Evolutionary conservation across 495 filamentous ascomycete species (phyloP), one percentile per base, ranked within the genome.

Genomic region (Paragyromitra xinjiangensis): DNA sequence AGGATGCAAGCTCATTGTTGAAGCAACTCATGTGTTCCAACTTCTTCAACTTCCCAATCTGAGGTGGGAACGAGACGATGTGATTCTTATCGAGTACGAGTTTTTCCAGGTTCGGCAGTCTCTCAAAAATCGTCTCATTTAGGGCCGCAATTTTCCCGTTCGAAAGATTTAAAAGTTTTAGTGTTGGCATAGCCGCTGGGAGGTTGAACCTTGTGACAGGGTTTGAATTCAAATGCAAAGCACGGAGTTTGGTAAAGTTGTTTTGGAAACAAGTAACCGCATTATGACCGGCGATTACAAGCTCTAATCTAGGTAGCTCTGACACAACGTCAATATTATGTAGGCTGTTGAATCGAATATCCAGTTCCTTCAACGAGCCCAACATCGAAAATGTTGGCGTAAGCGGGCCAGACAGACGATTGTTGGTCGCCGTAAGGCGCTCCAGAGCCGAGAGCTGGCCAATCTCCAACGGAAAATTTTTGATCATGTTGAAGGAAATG

Each of bases 81-180:
- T 98, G 95, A 78, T 99, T 99, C 81, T 93, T 94, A 83, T 98
- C 95, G 22, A 99, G 86, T 50, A 94, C 89, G 24, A 99, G 88
- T 75, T 94, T 93, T 51, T 93, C 91, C 61, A 98, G 83, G 81
- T 93, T 95, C 22, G 92, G 88, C 84, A 98, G 88, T 83, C 94
- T 93, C 74, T 93, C 91, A 82, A 97, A 98, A 14, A 95, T 87
- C 51, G 90, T 89, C 79, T 98, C 95, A 7, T 89, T 89, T 29
- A 99, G 88, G 73, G 92, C 91, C 0, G 93, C 90, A 51, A 99
- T 87, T 83, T 98, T 97, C 11, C 90, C 92, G 29, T 90, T 92
- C 7, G 94, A 94, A 68, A 99, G 85, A 80, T 95, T 98, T 34
- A 99, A 87, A 44, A 90, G 88, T 39, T 92, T 93, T 24, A 99